Base-by-base conservation (phyloP, 202 grass and related monocot species). In the Schoenoplectus triqueter region DNA sequence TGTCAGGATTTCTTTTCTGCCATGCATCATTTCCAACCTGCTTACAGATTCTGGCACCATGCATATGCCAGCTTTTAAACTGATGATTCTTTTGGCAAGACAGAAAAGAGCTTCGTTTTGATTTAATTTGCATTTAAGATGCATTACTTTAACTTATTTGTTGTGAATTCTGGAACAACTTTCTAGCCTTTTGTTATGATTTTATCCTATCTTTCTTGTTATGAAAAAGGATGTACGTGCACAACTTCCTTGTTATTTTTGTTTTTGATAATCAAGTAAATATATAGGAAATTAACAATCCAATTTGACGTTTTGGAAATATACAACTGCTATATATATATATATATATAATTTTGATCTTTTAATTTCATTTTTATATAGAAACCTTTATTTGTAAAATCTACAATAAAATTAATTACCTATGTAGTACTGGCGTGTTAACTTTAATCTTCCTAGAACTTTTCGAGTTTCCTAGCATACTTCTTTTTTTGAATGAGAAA, bases 1-100 rank as follows among this genome's bases (percentile, higher is more conserved):
- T 83, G 81, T 83, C 81, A 83, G 81, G 3, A 83, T 55, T 83
- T 22, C 46, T 83, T 66, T 66, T 70, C 64, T 83, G 65, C 21
- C 48, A 59, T 40, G 21, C 81, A 83, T 83, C 81, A 83, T 69
- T 69, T 83, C 81, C 81, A 55, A 83, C 39, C 61, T 61, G 54
- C 54, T 61, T 61, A 79, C 54, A 79, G 39, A 50, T 54, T 69
- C 47, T 56, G 45, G 49, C 51, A 14, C 65, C 61, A 69, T 69
- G 18, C 50, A 55, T n/a, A 8, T 18, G 21, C 49, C 65, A 83
- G 81, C 81, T 83, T 83, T 69, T 31, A 31, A 44, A 83, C 49
- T 57, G 19, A 42, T 39, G 18, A 42, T 46, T 31, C 22, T 70
- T 83, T 56, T 60, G 81, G 66, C 51, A 59, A 83, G 65, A 59